Percentiles rank a stretch among this genome's conserved stretches.
Conservation (phyloP, 441 rosid species). For the Pelargonium citronellum region DNA sequence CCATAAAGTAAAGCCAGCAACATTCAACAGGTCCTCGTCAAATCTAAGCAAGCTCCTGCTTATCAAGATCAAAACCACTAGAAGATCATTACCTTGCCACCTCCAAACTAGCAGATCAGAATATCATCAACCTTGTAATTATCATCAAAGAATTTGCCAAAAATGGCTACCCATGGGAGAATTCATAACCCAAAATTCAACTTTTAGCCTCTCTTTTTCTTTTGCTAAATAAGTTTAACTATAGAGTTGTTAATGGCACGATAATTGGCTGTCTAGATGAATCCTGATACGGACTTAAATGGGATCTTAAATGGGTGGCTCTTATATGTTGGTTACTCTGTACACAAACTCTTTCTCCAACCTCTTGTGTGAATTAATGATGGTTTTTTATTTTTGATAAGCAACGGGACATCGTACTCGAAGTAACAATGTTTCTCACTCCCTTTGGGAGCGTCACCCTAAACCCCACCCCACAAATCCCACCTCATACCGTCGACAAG, state of each 20-base stretch:
- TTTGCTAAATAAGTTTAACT: neutral
- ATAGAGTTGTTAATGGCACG: neutral
- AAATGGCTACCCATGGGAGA: neutral
- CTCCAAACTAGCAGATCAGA: neutral
- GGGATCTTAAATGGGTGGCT: neutral
- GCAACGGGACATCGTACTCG: too few relatives aligned
- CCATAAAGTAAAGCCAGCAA: conserved; percentile 1
- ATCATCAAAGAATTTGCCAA: neutral
- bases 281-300: neutral
- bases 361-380: neutral
- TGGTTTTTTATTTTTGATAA: too few relatives aligned
- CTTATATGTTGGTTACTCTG: neutral
- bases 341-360: neutral
- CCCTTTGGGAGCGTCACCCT: too few relatives aligned
- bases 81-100: too few relatives aligned
- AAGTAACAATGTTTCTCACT: too few relatives aligned
- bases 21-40: neutral
- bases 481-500: too few relatives aligned
- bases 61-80: too few relatives aligned
- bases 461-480: too few relatives aligned
- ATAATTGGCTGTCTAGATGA: neutral
- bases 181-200: neutral
- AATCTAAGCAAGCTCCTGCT: too few relatives aligned
- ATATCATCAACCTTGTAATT: neutral
- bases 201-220: neutral